Evolutionary conservation across 1,284 basidiomycete species (phyloP), one percentile per base, ranked within the genome.

Genomic region (Fomitopsis pinicola): DNA sequence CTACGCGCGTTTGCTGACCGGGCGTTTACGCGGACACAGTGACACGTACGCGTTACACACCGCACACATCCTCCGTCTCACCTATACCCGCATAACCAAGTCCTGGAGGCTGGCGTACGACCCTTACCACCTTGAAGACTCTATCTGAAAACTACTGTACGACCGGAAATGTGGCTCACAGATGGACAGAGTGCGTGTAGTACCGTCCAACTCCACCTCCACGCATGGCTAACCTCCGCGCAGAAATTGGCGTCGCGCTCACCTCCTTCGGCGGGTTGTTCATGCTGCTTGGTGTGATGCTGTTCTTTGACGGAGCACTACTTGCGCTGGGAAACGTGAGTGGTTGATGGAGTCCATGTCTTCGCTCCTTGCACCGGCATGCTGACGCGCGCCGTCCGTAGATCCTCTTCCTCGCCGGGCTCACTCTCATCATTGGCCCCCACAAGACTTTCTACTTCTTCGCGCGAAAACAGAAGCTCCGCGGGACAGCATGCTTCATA

Each of bases 391-490:
- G 14, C 30, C 30, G 33, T 28, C 12, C 17, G 7, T 74, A 97
- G 94, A 84, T 98, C 69, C 84, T 98, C 65, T 98, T 98, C 81
- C 77, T 98, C 42, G 87, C 91, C 1, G 95, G 95, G 45, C 81
- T 98, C 57, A 95, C 94, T 8, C 83, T 97, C 65, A 96, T 98
- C 77, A 98, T 98, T 69, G 95, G 95, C 6, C 94, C 94, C 5
- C 89, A 91, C 70, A 97, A 97, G 80, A 98, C 96, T 2, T 95
- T 98, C 77, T 94, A 95, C 78, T 99, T 99, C 80, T 99, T 99
- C 78, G 93, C 96, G 30, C 85, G 97, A 63, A 92, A 88, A 74
- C 92, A 99, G 77, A 99, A 99, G 77, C 80, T 98, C 67, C 85
- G 97, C 30, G 97, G 97, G n/a, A 95, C 94, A 2, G 65, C 87